Conservation (phyloP, 106 monocot genomes). For the Dendrobium catenatum region DNA sequence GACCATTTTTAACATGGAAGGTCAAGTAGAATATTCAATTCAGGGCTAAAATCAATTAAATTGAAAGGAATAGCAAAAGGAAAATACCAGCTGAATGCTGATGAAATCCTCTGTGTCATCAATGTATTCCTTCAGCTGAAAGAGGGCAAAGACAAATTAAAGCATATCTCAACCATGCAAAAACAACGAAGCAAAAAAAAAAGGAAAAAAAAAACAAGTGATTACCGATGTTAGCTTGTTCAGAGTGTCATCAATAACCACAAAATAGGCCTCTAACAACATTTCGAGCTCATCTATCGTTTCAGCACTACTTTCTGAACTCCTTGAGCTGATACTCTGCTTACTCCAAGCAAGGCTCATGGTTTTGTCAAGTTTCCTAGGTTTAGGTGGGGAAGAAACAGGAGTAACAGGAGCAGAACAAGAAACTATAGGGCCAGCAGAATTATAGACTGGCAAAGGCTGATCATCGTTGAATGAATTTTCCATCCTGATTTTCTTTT, state of each 20-base stretch:
- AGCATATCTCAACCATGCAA: not conserved
- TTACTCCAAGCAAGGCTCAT: conserved; percentile 47
- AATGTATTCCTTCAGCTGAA: conserved; percentile 73
- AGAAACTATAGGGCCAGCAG: conserved; percentile 27
- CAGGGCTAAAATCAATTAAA: not conserved
- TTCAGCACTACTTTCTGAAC: conserved; percentile 31
- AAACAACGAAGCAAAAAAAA: not conserved
- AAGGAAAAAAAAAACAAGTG: not conserved
- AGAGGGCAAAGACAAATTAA: conserved; percentile 3
- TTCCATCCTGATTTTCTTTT: conserved; percentile 56
- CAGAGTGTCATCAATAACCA: conserved; percentile 60
- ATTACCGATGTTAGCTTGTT: conserved; percentile 69
- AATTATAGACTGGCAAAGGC: conserved; percentile 22
- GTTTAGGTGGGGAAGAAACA: conserved; percentile 49
- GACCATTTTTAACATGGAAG: too few relatives aligned
- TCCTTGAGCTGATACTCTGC: conserved; percentile 37
- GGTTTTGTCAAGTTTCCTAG: conserved; percentile 41
- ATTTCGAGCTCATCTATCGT: conserved; percentile 68
- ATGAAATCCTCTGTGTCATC: conserved; percentile 83
- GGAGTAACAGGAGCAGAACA: conserved; percentile 67
- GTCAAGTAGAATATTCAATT: not conserved
- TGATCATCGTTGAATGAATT: conserved; percentile 42
- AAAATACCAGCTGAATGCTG: conserved; percentile 62
- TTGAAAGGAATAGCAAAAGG: not conserved
- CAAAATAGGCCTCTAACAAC: conserved; percentile 72